These are phyloP conservation scores for Stagonosporopsis cucurbitacearum DNA, from an alignment of 2,329 filamentous ascomycete genomes.

Conservation along the genomic window DNA sequence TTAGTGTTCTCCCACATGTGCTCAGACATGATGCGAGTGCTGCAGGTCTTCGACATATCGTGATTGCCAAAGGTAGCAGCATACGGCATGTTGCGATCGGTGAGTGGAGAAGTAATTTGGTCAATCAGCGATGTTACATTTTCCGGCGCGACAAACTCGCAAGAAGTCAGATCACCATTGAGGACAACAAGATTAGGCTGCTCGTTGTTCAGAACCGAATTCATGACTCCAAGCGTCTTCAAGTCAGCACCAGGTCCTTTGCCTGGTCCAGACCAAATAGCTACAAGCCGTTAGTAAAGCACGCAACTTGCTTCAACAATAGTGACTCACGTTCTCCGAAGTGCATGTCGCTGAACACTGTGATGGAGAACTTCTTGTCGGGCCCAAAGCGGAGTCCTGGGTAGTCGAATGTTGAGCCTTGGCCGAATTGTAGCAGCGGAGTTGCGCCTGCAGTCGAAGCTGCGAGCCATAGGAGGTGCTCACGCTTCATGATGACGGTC, in stretches of 20 bases:
- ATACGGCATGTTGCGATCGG: conserved; percentile 64
- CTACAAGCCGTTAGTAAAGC: conserved; percentile 18
- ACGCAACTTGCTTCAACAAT: conserved; percentile 25
- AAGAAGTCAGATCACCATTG: conserved; percentile 75
- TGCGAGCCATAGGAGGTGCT: conserved; percentile 23
- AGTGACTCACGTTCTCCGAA: conserved; percentile 68
- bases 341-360: conserved; percentile 73
- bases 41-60: conserved; percentile 53
- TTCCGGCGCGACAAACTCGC: conserved; percentile 54
- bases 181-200: conserved; percentile 67
- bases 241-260: conserved; percentile 57
- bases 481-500: conserved; percentile 28
- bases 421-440: conserved; percentile 2
- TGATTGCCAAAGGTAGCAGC: conserved; percentile 76
- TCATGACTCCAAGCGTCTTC: conserved; percentile 64
- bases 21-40: conserved; percentile 30
- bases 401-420: conserved; percentile 21
- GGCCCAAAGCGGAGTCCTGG: conserved; percentile 34
- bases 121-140: conserved; percentile 31
- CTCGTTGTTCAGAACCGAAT: conserved; percentile 64
- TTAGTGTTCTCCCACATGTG: conserved; percentile 50
- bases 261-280: conserved; percentile 5
- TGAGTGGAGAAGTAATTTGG: conserved; percentile 52
- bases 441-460: conserved; percentile 10
- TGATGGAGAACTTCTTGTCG: conserved; percentile 55